Evolutionary conservation across 345 rosid species (phyloP), one percentile per base, ranked within the genome.

Genomic region (Lepidium aucheri): DNA sequence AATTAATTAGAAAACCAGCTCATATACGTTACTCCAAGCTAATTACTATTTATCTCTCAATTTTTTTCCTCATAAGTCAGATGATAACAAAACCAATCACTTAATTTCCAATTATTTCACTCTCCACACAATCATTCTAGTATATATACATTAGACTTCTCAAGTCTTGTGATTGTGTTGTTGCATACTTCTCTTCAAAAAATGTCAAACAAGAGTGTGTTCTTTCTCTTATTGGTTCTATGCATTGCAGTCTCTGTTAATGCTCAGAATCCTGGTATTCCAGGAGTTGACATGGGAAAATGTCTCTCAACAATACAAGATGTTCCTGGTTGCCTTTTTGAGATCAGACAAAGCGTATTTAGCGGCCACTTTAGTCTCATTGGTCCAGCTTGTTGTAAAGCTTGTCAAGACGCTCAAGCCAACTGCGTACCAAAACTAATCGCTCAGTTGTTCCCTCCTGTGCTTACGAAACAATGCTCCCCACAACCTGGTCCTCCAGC

Each of bases 371-470:
- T 17, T 28, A 43, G 53, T 9, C 40, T 4, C 8, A 9, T 69
- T 3, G 42, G 66, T 58, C 51, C 42, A 6, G 35, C 55, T 28
- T 68, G 73, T 28, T 68, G 73, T 39, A 68, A 59, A 50, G 66
- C 51, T 59, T 35, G 20, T n/a, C 9, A 30, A 5, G 60, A 59
- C 2, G 6, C 2, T 10, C 67, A 69, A 69, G 53, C 44, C 8
- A 40, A 51, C 2, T 69, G 60, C 8, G 12, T 1, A 7, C 24
- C 24, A 0, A 18, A 68, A 4, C 39, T 28, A 7, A 28, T 6
- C 24, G 9, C 10, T 6, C 28, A 60, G 0, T 33, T 40, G 32
- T 20, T 69, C 2, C 34, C 42, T 39, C 59, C 67, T 50, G 10
- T 50, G 22, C 1, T 60, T 2, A 69, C 40, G 20, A 43, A 59